Conservation (phyloP, 352 stramenopile genomes). For the Phytophthora macrochlamydospora region DNA sequence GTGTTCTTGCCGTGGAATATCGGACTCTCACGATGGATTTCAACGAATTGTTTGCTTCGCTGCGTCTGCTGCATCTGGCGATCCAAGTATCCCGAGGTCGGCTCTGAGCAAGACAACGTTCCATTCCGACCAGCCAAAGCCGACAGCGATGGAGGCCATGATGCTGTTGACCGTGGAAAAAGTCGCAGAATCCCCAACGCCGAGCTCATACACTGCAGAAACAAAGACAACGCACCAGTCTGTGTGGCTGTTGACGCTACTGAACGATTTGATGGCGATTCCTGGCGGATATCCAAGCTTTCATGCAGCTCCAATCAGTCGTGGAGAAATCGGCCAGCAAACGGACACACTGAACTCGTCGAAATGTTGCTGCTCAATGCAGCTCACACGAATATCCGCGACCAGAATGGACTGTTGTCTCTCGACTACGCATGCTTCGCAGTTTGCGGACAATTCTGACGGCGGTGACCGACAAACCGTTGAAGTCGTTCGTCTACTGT, state of each 20-base stretch:
- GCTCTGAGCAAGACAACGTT: slow-evolving; percentile 46
- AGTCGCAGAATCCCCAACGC: slow-evolving; percentile 26
- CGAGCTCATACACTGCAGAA: slow-evolving; percentile 17
- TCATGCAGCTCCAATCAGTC: slow-evolving; percentile 9
- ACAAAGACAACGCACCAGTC: slow-evolving; percentile 37
- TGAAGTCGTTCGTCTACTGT: too few relatives aligned
- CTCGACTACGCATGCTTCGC: too few relatives aligned
- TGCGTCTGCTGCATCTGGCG: slow-evolving; percentile 3
- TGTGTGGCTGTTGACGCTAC: slow-evolving; percentile 35
- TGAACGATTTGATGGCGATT: slow-evolving; percentile 36
- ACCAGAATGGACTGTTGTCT: too few relatives aligned
- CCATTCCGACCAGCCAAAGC: slow-evolving; percentile 18
- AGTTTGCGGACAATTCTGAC: too few relatives aligned
- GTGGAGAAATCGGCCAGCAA: not conserved
- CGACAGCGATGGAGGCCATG: slow-evolving; percentile 31
- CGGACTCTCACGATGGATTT: slow-evolving; percentile 22
- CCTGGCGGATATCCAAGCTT: slow-evolving; percentile 36
- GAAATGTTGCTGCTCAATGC: slow-evolving; percentile 10
- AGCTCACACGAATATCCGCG: too few relatives aligned
- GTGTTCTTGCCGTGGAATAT: too few relatives aligned
- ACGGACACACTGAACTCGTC: slow-evolving; percentile 14
- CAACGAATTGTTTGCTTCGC: slow-evolving; percentile 24
- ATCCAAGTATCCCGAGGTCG: slow-evolving; percentile 6
- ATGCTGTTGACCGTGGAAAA: slow-evolving; percentile 38
- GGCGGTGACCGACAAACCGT: too few relatives aligned